phyloP scores from a whole-genome alignment of 768 basidiomycete species.

The Suillus tomentosus region DNA sequence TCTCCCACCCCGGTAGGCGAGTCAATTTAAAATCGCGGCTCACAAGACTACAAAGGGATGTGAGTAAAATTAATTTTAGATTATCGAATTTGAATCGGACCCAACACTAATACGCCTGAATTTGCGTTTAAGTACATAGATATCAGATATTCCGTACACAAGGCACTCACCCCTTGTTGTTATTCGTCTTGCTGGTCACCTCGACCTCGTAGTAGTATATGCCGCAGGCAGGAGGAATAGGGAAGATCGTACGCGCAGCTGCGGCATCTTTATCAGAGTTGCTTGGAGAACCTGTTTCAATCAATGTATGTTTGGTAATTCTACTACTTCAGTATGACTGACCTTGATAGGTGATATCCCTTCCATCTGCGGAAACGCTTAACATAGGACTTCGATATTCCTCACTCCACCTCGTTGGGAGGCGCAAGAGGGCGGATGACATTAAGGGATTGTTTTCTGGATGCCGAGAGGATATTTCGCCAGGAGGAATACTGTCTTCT shows the following conservation, averaged over 20 bases:
- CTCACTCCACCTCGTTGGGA: conserved; percentile 83
- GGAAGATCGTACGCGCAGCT: conserved; percentile 72
- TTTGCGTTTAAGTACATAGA: conserved; percentile 21
- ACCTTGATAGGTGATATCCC: conserved; percentile 76
- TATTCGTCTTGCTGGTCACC: conserved; percentile 77
- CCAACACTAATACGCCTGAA: conserved; percentile 79
- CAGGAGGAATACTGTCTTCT: conserved; percentile 58
- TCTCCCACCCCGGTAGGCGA: conserved; percentile 86
- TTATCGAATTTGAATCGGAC: conserved; percentile 40
- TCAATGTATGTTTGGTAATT: conserved; percentile 8
- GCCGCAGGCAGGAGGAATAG: conserved; percentile 84
- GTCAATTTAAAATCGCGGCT: conserved; percentile 63
- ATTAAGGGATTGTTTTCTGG: conserved; percentile 22
- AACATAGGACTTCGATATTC: conserved; percentile 60
- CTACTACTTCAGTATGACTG: conserved; percentile 18
- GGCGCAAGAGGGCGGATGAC: conserved; percentile 45
- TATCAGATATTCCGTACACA: background rate
- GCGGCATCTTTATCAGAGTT: conserved; percentile 82
- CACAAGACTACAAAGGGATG: conserved; percentile 54
- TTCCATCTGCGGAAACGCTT: conserved; percentile 67
- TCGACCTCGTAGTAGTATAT: conserved; percentile 95
- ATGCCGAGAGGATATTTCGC: conserved; percentile 35
- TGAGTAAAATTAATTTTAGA: conserved; percentile 15
- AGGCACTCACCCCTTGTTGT: conserved; percentile 69
- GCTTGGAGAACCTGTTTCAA: conserved; percentile 47